Evolutionary conservation across 2,329 filamentous ascomycete genomes (phyloP).

Genomic region (Fusarium sp.): DNA sequence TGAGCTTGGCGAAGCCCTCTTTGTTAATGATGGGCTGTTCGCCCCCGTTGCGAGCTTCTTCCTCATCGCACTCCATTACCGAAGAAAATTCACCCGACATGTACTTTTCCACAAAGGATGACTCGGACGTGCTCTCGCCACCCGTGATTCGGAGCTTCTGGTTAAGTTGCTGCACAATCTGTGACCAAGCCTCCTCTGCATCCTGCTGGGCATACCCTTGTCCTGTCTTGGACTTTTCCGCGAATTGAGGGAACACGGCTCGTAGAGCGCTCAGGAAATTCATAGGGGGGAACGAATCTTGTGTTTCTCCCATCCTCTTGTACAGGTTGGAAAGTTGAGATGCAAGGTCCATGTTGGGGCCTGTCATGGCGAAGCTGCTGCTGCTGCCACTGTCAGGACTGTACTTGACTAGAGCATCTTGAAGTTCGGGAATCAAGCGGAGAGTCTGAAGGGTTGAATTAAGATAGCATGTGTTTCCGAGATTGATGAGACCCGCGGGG

Average conservation of each 20-base stretch:
- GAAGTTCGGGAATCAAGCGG: constrained; percentile 89
- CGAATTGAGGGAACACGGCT: constrained; percentile 88
- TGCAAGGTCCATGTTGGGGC: constrained; percentile 72
- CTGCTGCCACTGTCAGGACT: constrained; percentile 52
- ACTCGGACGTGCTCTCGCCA: constrained; percentile 59
- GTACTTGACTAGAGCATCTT: constrained; percentile 78
- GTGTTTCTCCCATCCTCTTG: constrained; percentile 88
- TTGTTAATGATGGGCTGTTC: constrained; percentile 75
- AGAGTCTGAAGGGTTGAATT: constrained; percentile 97
- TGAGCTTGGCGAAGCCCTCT: constrained; percentile 89
- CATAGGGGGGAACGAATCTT: constrained; percentile 85
- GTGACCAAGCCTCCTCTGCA: constrained; percentile 97
- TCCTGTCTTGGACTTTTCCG: constrained; percentile 84
- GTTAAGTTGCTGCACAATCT: constrained; percentile 86
- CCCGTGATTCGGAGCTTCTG: constrained; percentile 79
- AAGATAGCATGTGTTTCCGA: constrained; percentile 98
- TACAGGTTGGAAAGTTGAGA: constrained; percentile 84
- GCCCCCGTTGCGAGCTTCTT: constrained; percentile 77
- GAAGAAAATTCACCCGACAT: constrained; percentile 86
- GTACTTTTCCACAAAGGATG: constrained; percentile 89
- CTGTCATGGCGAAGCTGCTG: constrained; percentile 57
- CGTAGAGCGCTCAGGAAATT: constrained; percentile 86
- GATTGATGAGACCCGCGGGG: constrained; percentile 88
- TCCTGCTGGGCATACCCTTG: constrained; percentile 96
- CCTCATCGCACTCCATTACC: constrained; percentile 84